Evolutionary conservation across 176 grass and related monocot genomes (phyloP).

Genomic region (Avena eriantha): DNA sequence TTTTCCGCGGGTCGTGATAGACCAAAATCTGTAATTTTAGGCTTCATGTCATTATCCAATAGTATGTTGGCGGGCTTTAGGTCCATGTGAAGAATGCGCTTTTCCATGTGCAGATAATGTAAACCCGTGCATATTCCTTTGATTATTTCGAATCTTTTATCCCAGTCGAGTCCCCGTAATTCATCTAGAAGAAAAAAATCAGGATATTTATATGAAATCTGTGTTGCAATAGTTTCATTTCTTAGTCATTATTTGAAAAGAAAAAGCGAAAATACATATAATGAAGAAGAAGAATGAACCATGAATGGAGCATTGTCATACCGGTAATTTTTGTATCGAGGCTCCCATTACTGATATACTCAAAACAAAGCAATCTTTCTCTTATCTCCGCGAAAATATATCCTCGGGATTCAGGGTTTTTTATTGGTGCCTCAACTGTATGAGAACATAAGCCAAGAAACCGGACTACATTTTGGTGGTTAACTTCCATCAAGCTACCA

Average conservation of each 20-base stretch:
- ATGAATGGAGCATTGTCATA: background rate
- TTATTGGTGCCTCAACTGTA: background rate
- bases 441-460: background rate
- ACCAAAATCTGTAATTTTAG: background rate
- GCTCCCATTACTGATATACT: background rate
- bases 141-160: background rate
- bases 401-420: background rate
- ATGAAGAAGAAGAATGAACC: too few relatives aligned
- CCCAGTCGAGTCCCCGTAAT: background rate
- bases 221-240: background rate
- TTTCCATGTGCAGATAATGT: background rate
- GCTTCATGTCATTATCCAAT: background rate
- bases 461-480: background rate
- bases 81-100: background rate
- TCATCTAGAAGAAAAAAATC: background rate
- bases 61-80: too few relatives aligned
- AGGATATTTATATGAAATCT: background rate
- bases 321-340: background rate
- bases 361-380: background rate
- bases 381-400: background rate
- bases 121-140: background rate
- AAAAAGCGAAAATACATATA: too few relatives aligned
- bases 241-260: background rate
- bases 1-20: background rate
- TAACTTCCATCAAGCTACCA: background rate